Evolutionary conservation across 116 monocot genomes (phyloP), one percentile per base, ranked within the genome.

Genomic region (Papilionanthe hybrid): DNA sequence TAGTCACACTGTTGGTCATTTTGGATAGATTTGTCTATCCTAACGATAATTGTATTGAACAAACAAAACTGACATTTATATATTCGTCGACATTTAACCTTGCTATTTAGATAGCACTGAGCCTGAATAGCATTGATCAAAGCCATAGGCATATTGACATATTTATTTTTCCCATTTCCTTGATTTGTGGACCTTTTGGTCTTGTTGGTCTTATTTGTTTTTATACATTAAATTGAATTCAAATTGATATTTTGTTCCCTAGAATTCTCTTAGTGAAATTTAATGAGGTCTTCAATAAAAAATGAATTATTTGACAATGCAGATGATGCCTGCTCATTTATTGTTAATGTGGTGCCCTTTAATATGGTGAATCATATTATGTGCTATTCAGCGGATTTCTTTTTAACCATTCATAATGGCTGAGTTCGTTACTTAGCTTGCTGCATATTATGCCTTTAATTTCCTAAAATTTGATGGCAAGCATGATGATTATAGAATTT

Each of bases 281-380:
- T 8, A 65, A 65, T 65, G 25, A 9, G 53, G 53, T 53, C 25
- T 65, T 65, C 27, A 25, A 65, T 65, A 23, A 23, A 37, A 65
- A 65, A 65, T 65, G 65, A 65, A 65, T 65, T 65, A 23, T 65
- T 25, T 65, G 23, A 65, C 65, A 23, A 65, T 23, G 65, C 27
- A 65, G 25, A 65, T 65, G 23, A 25, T 65, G 22, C 65, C 25
- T 23, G 23, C 25, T 1, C 65, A 22, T 65, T 65, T 65, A 1
- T 0, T 22, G 25, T 27, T 65, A 10, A 65, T 65, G 7, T 25
- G 8, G 53, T 53, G 25, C 17, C 4, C 22, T 65, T 65, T 65
- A 65, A 27, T 25, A 25, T 65, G 25, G 10, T 1, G 27, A 65
- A 65, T 27, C 6, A 65, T 10, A 27, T 22, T 15, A 65, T 65